Evolutionary conservation across 192 early-diverging fungal species (phyloP), one percentile per base, ranked within the genome.

Genomic region (Helicostylum pulchrum): DNA sequence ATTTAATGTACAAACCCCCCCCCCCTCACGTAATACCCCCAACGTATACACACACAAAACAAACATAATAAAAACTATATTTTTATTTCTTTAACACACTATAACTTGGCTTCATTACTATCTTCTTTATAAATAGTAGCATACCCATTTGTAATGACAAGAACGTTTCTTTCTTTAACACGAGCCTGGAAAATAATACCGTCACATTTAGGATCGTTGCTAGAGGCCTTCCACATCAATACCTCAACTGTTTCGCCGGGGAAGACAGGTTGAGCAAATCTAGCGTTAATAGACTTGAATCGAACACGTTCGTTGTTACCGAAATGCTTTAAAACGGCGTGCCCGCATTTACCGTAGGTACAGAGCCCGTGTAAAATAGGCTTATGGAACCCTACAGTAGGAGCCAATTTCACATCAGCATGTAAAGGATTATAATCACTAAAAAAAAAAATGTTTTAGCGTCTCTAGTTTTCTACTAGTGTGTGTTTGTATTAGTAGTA

Each of bases 371-470:
- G 90, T 15, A 92, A 58, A 67, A 92, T 88, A 34, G 89, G 85
- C 7, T 80, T 78, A 39, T 87, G 81, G 77, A 90, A 89, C 0
- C 90, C 90, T 26, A 92, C 67, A 21, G 58, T 71, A 32, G 85
- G 82, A 3, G 87, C 87, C 32, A 92, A 77, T 1, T 65, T 70
- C 10, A 87, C 83, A 67, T 92, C 90, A 21, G 85, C 85, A 69
- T 92, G 90, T 36, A 92, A 69, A 15, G 87, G 87, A 67, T 92
- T 92, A 73, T 86, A 92, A 63, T 92, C 90, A 36, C 85, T 87
- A 32, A 30, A 32, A 53, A 15, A 34, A 8, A 20, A 49, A 32
- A 51, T n/a, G n/a, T n/a, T n/a, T n/a, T n/a, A n/a, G n/a, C n/a
- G n/a, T n/a, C n/a, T n/a, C n/a, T n/a, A n/a, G n/a, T n/a, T 7